Conservation (phyloP, 2,329 filamentous ascomycete genomes). For the Claviceps cyperi region DNA sequence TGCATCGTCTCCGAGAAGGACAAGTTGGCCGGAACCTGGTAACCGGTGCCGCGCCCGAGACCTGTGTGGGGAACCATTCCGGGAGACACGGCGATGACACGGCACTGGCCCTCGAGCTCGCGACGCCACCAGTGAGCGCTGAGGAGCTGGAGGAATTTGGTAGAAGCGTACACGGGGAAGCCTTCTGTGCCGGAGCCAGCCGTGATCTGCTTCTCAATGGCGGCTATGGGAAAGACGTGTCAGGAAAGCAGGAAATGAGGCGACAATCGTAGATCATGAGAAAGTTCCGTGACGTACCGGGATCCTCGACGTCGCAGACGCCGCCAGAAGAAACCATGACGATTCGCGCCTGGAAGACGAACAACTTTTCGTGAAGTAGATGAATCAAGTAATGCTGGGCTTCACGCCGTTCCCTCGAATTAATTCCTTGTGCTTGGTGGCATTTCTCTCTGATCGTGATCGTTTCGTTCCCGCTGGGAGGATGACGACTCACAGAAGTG, state of each 20-base stretch:
- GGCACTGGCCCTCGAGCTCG: slow-evolving; percentile 27
- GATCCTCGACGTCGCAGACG: slow-evolving; percentile 25
- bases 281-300: slow-evolving; percentile 13
- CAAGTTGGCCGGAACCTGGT: slow-evolving; percentile 17
- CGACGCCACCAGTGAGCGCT: slow-evolving; percentile 42
- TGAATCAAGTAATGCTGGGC: slow-evolving; percentile 40
- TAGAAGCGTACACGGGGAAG: slow-evolving; percentile 23
- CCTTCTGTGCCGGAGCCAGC: slow-evolving; percentile 21
- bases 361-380: slow-evolving; percentile 32
- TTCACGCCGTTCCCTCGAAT: slow-evolving; percentile 10
- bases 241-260: not conserved
- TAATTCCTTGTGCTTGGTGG: too few relatives aligned
- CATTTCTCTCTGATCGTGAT: not conserved
- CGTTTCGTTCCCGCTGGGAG: not conserved
- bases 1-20: slow-evolving; percentile 33
- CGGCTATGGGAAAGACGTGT: slow-evolving; percentile 12
- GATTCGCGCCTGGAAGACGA: slow-evolving; percentile 30
- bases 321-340: slow-evolving; percentile 38
- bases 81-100: slow-evolving; percentile 38
- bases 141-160: slow-evolving; percentile 37
- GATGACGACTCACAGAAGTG: slow-evolving; percentile 28
- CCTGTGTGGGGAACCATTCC: slow-evolving; percentile 36
- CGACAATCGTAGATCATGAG: too few relatives aligned
- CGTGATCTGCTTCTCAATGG: slow-evolving; percentile 24
- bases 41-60: slow-evolving; percentile 18